These are phyloP conservation scores for Tylopilus sp. DNA, from an alignment of 1,284 basidiomycete species.

Conservation along the genomic window DNA sequence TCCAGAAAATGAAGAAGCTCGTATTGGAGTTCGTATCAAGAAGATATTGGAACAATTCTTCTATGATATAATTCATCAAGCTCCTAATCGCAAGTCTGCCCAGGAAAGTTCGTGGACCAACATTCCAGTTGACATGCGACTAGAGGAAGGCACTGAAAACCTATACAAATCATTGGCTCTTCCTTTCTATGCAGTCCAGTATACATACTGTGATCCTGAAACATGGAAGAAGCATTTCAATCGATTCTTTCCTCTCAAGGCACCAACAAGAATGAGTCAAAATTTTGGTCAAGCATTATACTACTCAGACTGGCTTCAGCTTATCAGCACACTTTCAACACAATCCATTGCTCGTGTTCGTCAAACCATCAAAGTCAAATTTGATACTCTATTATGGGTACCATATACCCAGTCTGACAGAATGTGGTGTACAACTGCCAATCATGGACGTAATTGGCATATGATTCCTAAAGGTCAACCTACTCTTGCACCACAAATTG, in stretches of 20 bases:
- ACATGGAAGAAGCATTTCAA: background rate
- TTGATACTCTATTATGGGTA: too few species aligned
- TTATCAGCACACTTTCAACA: too few species aligned
- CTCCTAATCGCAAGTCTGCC: background rate
- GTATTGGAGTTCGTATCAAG: background rate
- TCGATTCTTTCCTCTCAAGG: background rate
- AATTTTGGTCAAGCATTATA: too few species aligned
- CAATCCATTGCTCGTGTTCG: too few species aligned
- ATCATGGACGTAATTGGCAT: too few species aligned
- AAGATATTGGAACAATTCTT: background rate
- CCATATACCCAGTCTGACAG: too few species aligned
- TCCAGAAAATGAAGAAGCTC: background rate
- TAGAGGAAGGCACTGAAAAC: background rate
- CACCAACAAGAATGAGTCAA: background rate
- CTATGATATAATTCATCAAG: background rate
- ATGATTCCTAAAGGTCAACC: too few species aligned
- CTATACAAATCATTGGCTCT: background rate
- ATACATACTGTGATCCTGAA: background rate
- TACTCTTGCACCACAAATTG: too few species aligned
- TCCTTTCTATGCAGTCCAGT: background rate
- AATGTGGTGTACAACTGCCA: too few species aligned
- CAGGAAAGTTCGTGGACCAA: background rate
- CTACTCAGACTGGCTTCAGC: too few species aligned
- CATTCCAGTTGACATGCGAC: background rate
- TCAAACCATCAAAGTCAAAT: background rate